Percentiles rank a stretch among this genome's conserved stretches.
Evolutionary conservation across 2,329 filamentous ascomycete species (phyloP).

Genomic region (Botrytis squamosa): DNA sequence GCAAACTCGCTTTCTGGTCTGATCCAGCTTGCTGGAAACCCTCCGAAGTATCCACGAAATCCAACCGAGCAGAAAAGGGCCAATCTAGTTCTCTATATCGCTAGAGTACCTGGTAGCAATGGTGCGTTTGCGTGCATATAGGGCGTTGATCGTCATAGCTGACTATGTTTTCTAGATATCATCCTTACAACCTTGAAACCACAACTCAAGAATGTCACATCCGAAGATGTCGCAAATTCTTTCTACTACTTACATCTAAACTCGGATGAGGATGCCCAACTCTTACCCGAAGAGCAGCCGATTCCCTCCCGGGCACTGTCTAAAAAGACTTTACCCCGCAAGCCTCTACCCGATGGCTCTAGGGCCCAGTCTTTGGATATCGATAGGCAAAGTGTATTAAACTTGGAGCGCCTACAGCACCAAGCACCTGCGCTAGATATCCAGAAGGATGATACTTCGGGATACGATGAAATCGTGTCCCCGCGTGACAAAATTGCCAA

Average conservation of each 20-base stretch:
- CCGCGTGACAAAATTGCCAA: conserved; percentile 11
- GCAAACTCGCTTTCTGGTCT: conserved; percentile 80
- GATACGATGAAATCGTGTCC: neutral
- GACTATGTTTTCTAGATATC: conserved; percentile 27
- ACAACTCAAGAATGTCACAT: conserved; percentile 81
- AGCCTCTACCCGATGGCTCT: conserved; percentile 36
- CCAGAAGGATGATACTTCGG: conserved; percentile 5
- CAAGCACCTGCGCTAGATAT: conserved; percentile 14
- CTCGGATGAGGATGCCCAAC: conserved; percentile 54
- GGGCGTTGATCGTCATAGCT: conserved; percentile 16
- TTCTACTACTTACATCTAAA: conserved; percentile 90
- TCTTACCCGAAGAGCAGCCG: conserved; percentile 38
- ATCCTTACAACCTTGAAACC: conserved; percentile 83
- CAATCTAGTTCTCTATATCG: conserved; percentile 83
- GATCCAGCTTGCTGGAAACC: conserved; percentile 78
- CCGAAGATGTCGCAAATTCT: conserved; percentile 80
- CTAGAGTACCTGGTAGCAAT: conserved; percentile 85
- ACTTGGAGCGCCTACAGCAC: conserved; percentile 5
- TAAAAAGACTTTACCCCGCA: conserved; percentile 36
- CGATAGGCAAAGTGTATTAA: conserved; percentile 15
- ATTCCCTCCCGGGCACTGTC: conserved; percentile 11
- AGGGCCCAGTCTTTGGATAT: conserved; percentile 32
- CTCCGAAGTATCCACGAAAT: conserved; percentile 80
- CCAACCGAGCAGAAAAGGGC: conserved; percentile 67
- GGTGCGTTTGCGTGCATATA: conserved; percentile 50